phyloP scores from a whole-genome alignment of 2,329 filamentous ascomycete species.

The Monosporascus ibericus region DNA sequence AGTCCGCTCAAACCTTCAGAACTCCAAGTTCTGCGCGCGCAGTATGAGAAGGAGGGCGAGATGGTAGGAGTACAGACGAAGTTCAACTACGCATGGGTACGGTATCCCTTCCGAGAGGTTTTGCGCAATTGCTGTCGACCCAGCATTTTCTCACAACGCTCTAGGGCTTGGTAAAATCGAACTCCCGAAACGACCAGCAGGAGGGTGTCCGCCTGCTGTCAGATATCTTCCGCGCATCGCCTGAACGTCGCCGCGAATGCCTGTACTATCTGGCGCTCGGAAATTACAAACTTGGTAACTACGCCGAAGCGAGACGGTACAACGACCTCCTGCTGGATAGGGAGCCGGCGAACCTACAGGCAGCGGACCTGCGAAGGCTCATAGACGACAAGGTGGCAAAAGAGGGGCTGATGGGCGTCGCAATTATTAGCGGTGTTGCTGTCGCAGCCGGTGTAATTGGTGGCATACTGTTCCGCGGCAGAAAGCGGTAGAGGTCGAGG shows the following conservation, averaged over 20 bases:
- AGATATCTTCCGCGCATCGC: slow-evolving; percentile 91
- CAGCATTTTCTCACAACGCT: background rate
- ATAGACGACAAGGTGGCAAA: slow-evolving; percentile 96
- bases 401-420: slow-evolving; percentile 89
- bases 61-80: slow-evolving; percentile 97
- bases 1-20: slow-evolving; percentile 88
- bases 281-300: slow-evolving; percentile 98
- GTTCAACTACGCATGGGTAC: slow-evolving; percentile 99
- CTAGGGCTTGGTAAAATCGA: slow-evolving; percentile 92
- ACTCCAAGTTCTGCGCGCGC: slow-evolving; percentile 82
- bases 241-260: slow-evolving; percentile 91
- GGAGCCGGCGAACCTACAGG: slow-evolving; percentile 88
- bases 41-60: slow-evolving; percentile 96
- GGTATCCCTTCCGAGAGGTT: slow-evolving; percentile 44
- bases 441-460: slow-evolving; percentile 91
- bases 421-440: slow-evolving; percentile 88
- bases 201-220: slow-evolving; percentile 88
- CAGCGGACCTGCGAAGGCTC: slow-evolving; percentile 73
- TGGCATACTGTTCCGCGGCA: slow-evolving; percentile 66
- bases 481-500: slow-evolving; percentile 16
- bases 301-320: slow-evolving; percentile 87
- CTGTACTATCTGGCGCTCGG: slow-evolving; percentile 96
- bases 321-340: slow-evolving; percentile 89
- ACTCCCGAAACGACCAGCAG: slow-evolving; percentile 78
- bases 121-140: slow-evolving; percentile 6